Conservation (phyloP, 169 alveolate species). For the Cryptosporidium canis region DNA sequence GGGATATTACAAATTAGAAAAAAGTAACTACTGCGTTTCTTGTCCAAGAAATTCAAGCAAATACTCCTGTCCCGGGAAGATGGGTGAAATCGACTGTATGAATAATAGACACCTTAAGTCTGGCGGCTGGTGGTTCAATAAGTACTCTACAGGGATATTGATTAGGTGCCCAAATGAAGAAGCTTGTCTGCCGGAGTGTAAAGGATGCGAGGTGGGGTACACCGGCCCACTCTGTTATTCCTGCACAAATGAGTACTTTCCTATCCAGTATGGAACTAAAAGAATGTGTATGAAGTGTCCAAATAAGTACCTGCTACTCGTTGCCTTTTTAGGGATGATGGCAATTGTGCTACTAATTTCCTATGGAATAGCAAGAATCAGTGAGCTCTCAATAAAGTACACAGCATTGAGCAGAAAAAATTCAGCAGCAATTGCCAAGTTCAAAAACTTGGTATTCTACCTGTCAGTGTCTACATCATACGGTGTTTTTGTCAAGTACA, state of each 20-base stretch:
- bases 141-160: constrained; percentile 2
- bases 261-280: constrained; percentile 21
- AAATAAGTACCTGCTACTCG: background rate
- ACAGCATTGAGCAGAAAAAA: constrained; percentile 25
- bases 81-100: background rate
- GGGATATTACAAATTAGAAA: constrained; percentile 41
- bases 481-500: background rate
- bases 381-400: constrained; percentile 43
- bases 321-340: background rate
- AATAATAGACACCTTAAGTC: background rate
- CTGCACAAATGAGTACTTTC: constrained; percentile 14
- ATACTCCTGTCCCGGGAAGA: constrained; percentile 47
- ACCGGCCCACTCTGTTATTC: constrained; percentile 56
- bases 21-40: constrained; percentile 1
- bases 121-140: constrained; percentile 61
- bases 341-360: constrained; percentile 1
- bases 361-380: constrained; percentile 49
- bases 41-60: background rate
- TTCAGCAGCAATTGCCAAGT: constrained; percentile 43
- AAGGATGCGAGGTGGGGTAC: constrained; percentile 28
- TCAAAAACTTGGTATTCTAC: constrained; percentile 13
- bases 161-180: constrained; percentile 42
- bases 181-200: constrained; percentile 25
- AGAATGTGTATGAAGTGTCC: constrained; percentile 27
- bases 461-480: constrained; percentile 30